A percentile compares a stretch with the other conserved stretches of the same genome.
Evolutionary conservation across 2,329 filamentous ascomycete genomes (phyloP).

Genomic region (Neonectria punicea): DNA sequence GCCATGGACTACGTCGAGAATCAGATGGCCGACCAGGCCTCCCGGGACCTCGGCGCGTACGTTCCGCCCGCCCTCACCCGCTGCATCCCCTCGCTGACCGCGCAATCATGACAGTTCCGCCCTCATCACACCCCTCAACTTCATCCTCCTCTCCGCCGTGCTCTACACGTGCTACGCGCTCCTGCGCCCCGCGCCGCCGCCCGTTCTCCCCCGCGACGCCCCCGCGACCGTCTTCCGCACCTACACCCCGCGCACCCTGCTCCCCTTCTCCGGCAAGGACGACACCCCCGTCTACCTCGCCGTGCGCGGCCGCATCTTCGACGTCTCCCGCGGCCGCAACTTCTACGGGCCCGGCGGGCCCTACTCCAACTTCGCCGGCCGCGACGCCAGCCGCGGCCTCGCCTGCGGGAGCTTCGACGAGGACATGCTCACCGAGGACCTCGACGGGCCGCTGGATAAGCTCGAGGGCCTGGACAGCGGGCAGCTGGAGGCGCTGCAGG

Average conservation of each 20-base stretch:
- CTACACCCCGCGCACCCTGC: conserved; percentile 83
- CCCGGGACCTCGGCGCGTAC: conserved; percentile 54
- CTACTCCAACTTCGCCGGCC: conserved; percentile 94
- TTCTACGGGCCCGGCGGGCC: conserved; percentile 97
- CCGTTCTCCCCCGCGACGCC: conserved; percentile 61
- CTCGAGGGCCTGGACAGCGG: conserved; percentile 77
- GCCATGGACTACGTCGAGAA: conserved; percentile 68
- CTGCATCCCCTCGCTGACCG: conserved; percentile 1
- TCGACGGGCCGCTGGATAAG: conserved; percentile 84
- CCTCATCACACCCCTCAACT: conserved; percentile 71
- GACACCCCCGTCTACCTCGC: conserved; percentile 84
- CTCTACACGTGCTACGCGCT: conserved; percentile 68
- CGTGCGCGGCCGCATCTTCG: conserved; percentile 92
- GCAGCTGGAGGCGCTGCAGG: conserved; percentile 83
- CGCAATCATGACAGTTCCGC: conserved; percentile 47
- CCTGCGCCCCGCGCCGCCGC: conserved; percentile 60
- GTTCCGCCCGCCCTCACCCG: conserved; percentile 20
- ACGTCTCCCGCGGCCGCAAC: conserved; percentile 86
- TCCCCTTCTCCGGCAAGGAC: conserved; percentile 83
- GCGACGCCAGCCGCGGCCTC: conserved; percentile 88
- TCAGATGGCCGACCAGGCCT: conserved; percentile 64
- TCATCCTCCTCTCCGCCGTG: conserved; percentile 66
- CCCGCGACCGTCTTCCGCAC: conserved; percentile 72
- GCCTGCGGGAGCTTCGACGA: conserved; percentile 93
- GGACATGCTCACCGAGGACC: conserved; percentile 92